Percentiles rank a stretch among this genome's conserved stretches.
These are phyloP conservation scores for Rubia tinctorum DNA, from an alignment of 305 asterid species.

Conservation along the genomic window DNA sequence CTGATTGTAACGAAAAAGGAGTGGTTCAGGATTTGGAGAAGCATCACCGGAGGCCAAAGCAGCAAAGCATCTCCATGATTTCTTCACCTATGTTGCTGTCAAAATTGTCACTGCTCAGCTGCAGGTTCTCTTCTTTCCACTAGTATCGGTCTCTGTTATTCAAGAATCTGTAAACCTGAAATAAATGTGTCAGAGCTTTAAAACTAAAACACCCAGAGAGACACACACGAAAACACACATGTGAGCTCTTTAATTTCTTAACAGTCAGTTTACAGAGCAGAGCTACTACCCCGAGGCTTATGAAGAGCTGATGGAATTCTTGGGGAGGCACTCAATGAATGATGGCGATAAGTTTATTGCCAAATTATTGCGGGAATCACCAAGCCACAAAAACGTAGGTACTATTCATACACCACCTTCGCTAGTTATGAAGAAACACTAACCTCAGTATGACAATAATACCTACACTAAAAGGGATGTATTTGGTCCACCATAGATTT, in stretches of 20 bases:
- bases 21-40: constrained; percentile 71
- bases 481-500: background rate
- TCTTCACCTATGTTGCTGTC: constrained; percentile 77
- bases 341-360: constrained; percentile 84
- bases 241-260: background rate
- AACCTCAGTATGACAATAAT: background rate
- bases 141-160: background rate
- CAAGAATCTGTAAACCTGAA: background rate
- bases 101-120: constrained; percentile 71
- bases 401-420: background rate
- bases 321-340: constrained; percentile 50
- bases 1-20: background rate
- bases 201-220: background rate
- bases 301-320: constrained; percentile 56
- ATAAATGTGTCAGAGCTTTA: background rate
- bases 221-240: background rate
- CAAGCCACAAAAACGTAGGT: constrained; percentile 67
- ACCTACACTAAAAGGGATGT: background rate
- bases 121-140: constrained; percentile 41
- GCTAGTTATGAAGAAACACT: background rate
- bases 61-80: constrained; percentile 73
- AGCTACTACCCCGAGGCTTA: constrained; percentile 78
- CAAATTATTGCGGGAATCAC: constrained; percentile 73
- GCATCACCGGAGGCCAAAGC: constrained; percentile 86
- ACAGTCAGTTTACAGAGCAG: constrained; percentile 44